Conservation (phyloP, 1,139 yeast species). For the Debaryomyces robertsiae region DNA sequence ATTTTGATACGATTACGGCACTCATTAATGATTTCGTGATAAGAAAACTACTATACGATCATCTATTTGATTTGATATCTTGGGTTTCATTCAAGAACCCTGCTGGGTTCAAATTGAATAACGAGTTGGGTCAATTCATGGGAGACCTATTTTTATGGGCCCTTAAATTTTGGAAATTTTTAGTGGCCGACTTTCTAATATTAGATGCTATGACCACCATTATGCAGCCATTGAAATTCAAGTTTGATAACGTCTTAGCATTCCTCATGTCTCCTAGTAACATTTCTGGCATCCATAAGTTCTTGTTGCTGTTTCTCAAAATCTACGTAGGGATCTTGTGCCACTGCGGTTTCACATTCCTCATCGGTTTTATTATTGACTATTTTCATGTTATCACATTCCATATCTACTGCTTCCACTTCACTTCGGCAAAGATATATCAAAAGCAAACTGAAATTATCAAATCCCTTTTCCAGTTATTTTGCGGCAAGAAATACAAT, state of each 20-base stretch:
- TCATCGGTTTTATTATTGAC: slow-evolving; percentile 70
- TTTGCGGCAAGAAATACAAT: slow-evolving; percentile 88
- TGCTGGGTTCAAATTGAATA: slow-evolving; percentile 90
- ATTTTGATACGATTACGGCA: slow-evolving; percentile 37
- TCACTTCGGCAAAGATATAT: slow-evolving; percentile 77
- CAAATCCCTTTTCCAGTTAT: slow-evolving; percentile 76
- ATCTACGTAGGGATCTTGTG: slow-evolving; percentile 23
- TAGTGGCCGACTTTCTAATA: slow-evolving; percentile 13
- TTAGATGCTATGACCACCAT: slow-evolving; percentile 4
- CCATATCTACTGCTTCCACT: slow-evolving; percentile 76
- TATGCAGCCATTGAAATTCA: slow-evolving; percentile 3
- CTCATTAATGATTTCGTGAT: slow-evolving; percentile 42
- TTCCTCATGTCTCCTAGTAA: slow-evolving; percentile 1
- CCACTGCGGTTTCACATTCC: slow-evolving; percentile 62
- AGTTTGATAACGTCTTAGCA: background rate
- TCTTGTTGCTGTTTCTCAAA: slow-evolving; percentile 4
- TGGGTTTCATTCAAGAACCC: slow-evolving; percentile 87
- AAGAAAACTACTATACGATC: slow-evolving; percentile 30
- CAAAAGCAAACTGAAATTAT: slow-evolving; percentile 72
- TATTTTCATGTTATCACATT: slow-evolving; percentile 61
- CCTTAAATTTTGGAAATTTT: slow-evolving; percentile 62
- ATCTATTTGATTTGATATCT: slow-evolving; percentile 51
- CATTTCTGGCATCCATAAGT: background rate
- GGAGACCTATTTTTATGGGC: slow-evolving; percentile 91
- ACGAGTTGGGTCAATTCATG: slow-evolving; percentile 80